A percentile compares a stretch with the other conserved stretches of the same genome.
These are phyloP conservation scores for Candida coquimbonensis DNA, from an alignment of 805 yeast genomes.

Conservation along the genomic window DNA sequence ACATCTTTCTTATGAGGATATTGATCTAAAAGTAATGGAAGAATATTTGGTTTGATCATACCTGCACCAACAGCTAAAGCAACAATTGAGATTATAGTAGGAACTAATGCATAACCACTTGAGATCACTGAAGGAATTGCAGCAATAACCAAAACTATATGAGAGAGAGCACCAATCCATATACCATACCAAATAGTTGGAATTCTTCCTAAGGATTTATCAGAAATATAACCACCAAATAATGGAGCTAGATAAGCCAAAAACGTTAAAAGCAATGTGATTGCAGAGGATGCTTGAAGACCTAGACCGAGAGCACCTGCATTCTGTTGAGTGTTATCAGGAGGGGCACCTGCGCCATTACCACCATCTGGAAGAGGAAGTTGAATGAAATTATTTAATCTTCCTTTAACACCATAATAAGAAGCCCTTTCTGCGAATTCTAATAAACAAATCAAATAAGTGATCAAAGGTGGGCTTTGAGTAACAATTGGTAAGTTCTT, in stretches of 20 bases:
- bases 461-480: slow-evolving; percentile 39
- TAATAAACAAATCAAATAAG: slow-evolving; percentile 51
- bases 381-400: slow-evolving; percentile 42
- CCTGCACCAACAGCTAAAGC: slow-evolving; percentile 63
- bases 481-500: slow-evolving; percentile 27
- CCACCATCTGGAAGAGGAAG: slow-evolving; percentile 27
- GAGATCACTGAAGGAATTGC: slow-evolving; percentile 50
- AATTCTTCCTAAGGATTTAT: slow-evolving; percentile 64
- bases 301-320: slow-evolving; percentile 54
- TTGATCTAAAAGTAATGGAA: slow-evolving; percentile 67
- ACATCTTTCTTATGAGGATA: slow-evolving; percentile 38
- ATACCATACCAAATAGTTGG: slow-evolving; percentile 56
- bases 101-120: slow-evolving; percentile 45
- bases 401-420: slow-evolving; percentile 64
- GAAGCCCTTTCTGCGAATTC: slow-evolving; percentile 78
- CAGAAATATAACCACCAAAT: slow-evolving; percentile 67
- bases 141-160: slow-evolving; percentile 47
- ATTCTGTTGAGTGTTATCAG: slow-evolving; percentile 12
- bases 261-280: slow-evolving; percentile 68
- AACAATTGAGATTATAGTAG: slow-evolving; percentile 42
- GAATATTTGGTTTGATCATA: slow-evolving; percentile 67
- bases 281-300: slow-evolving; percentile 58
- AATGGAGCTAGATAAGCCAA: slow-evolving; percentile 79
- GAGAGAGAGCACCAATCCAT: slow-evolving; percentile 51
- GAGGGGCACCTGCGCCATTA: slow-evolving; percentile 20